Percentiles rank a stretch among this genome's conserved stretches.
Evolutionary conservation across 2,329 filamentous ascomycete species (phyloP).

Genomic region (Cyanodermella asteris): DNA sequence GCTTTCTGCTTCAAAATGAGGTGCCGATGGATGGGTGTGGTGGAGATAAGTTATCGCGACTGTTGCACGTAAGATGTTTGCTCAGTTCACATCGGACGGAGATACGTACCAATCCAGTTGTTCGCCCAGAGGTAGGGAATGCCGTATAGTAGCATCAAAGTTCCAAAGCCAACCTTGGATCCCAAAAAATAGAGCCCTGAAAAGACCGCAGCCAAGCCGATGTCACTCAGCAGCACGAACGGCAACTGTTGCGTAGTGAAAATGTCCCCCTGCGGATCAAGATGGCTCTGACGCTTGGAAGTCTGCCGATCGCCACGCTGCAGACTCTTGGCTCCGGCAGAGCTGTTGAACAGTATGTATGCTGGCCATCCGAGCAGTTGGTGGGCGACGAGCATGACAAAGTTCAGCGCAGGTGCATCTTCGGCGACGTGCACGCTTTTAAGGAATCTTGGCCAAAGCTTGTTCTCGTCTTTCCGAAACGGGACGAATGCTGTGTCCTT

Average conservation of each 20-base stretch:
- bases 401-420: constrained; percentile 10
- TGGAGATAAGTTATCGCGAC: constrained; percentile 60
- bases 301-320: constrained; percentile 41
- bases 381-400: constrained; percentile 8
- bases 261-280: constrained; percentile 1
- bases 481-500: constrained; percentile 3
- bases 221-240: constrained; percentile 1
- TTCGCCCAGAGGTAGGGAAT: constrained; percentile 3
- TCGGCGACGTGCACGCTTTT: constrained; percentile 19
- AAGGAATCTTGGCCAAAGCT: too few species aligned
- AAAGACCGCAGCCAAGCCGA: constrained; percentile 1
- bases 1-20: constrained; percentile 34
- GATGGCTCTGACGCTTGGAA: constrained; percentile 30
- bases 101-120: constrained; percentile 31
- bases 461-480: constrained; percentile 38
- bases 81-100: constrained; percentile 3
- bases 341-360: constrained; percentile 11
- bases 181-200: constrained; percentile 33
- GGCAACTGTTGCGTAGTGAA: constrained; percentile 2
- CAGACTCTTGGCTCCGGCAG: neutral
- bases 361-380: constrained; percentile 12
- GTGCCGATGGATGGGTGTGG: constrained; percentile 38
- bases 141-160: constrained; percentile 30
- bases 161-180: constrained; percentile 60
- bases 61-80: constrained; percentile 23